These are phyloP conservation scores for Talaromyces piceae DNA, from an alignment of 2,329 filamentous ascomycete species.

Conservation along the genomic window DNA sequence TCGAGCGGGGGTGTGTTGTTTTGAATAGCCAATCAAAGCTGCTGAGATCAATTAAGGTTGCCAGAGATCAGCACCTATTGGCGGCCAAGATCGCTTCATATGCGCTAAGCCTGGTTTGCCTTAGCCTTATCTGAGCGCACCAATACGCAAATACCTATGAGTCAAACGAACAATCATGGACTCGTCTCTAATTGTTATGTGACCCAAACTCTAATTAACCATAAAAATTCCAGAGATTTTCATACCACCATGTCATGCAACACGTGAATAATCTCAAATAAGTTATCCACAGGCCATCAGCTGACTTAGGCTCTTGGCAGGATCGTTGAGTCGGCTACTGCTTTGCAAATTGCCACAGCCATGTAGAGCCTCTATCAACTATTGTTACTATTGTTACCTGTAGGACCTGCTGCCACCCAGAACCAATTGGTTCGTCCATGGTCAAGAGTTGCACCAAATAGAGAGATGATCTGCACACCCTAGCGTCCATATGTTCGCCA, in stretches of 20 bases:
- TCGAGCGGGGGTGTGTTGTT: not conserved
- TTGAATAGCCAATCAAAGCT: not conserved
- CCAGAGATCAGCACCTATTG: not conserved
- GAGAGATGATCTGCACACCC: not conserved
- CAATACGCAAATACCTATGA: too few species aligned
- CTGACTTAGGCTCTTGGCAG: not conserved
- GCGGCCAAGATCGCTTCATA: not conserved
- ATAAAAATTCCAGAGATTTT: not conserved
- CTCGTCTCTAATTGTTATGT: too few species aligned
- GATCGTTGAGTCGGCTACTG: conserved; percentile 5
- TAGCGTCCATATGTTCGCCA: not conserved
- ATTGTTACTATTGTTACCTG: conserved; percentile 19
- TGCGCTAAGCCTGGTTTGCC: not conserved
- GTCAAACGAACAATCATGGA: too few species aligned
- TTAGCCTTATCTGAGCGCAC: not conserved
- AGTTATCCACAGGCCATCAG: conserved; percentile 1
- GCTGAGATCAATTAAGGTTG: not conserved
- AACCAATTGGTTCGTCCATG: conserved; percentile 21
- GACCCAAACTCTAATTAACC: too few species aligned
- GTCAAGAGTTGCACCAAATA: not conserved
- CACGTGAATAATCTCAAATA: too few species aligned
- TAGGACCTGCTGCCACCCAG: conserved; percentile 24
- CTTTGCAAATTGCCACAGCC: conserved; percentile 22
- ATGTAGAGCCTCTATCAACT: conserved; percentile 24
- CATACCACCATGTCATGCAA: not conserved